Conservation (phyloP, 768 basidiomycete species). For the Tubosaeta sp. region DNA sequence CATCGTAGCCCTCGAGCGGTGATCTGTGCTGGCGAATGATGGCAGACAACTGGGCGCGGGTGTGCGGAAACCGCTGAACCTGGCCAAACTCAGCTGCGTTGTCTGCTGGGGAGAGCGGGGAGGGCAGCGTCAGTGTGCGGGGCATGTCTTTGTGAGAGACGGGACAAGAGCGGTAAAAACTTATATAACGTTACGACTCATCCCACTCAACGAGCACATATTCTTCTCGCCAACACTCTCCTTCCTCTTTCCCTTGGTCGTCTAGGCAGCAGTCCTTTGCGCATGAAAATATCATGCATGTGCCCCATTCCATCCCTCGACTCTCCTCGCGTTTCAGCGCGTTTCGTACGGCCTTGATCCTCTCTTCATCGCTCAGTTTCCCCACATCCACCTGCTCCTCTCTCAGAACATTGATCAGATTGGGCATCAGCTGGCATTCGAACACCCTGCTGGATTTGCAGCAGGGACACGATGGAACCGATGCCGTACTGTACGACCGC, state of each 20-base stretch:
- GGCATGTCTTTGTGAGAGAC: conserved; percentile 22
- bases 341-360: conserved; percentile 56
- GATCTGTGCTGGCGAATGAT: conserved; percentile 72
- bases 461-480: conserved; percentile 58
- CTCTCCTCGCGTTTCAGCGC: conserved; percentile 49
- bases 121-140: conserved; percentile 21
- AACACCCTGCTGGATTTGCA: conserved; percentile 73
- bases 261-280: conserved; percentile 66
- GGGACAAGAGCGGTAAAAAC: conserved; percentile 16
- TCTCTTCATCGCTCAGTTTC: conserved; percentile 60
- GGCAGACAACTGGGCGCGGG: conserved; percentile 71
- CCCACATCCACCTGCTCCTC: conserved; percentile 23
- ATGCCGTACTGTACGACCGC: conserved; percentile 50
- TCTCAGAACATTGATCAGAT: conserved; percentile 76
- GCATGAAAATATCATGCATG: conserved; percentile 85
- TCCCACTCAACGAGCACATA: conserved; percentile 75
- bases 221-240: conserved; percentile 67
- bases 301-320: conserved; percentile 92
- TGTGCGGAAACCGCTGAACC: conserved; percentile 66
- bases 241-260: conserved; percentile 37
- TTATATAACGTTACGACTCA: conserved; percentile 36
- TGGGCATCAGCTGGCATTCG: conserved; percentile 94
- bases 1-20: conserved; percentile 48
- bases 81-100: conserved; percentile 18
- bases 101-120: conserved; percentile 16